phyloP scores from a whole-genome alignment of 2,329 filamentous ascomycete genomes.

The Xylaria sp. region DNA sequence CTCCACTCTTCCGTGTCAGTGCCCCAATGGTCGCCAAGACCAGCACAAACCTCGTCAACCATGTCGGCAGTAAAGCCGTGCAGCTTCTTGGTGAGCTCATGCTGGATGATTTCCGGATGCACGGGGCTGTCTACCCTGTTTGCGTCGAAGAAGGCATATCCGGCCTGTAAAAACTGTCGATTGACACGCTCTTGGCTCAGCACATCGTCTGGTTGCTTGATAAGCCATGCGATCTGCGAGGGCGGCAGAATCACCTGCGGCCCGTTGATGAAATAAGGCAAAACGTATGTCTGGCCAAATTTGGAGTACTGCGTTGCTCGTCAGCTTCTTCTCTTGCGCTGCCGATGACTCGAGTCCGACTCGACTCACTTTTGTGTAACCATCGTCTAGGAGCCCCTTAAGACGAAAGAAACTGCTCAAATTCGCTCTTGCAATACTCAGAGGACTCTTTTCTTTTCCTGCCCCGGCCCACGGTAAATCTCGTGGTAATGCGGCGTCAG shows the following conservation, averaged over 20 bases:
- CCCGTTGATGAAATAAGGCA: conserved; percentile 33
- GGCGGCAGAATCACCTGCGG: conserved; percentile 33
- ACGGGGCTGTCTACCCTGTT: conserved; percentile 30
- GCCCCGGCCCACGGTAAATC: conserved; percentile 28
- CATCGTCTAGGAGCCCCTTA: conserved; percentile 28
- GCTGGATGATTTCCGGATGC: conserved; percentile 31
- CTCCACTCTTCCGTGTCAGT: conserved; percentile 28
- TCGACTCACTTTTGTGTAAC: conserved; percentile 27
- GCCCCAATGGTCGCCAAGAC: conserved; percentile 31
- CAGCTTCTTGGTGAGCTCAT: conserved; percentile 32
- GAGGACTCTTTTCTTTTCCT: conserved; percentile 8
- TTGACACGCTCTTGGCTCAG: conserved; percentile 33
- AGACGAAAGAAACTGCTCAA: conserved; percentile 27
- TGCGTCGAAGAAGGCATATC: conserved; percentile 32
- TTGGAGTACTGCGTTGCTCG: conserved; percentile 29
- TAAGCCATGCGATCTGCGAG: conserved; percentile 30
- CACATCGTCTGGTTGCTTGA: conserved; percentile 31
- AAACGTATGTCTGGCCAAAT: conserved; percentile 26
- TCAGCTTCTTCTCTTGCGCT: not conserved
- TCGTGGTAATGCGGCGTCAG: conserved; percentile 22
- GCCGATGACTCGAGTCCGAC: not conserved
- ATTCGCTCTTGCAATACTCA: conserved; percentile 27
- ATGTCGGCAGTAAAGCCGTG: conserved; percentile 28
- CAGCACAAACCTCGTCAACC: conserved; percentile 29
- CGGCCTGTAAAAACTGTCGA: conserved; percentile 33